phyloP scores from a whole-genome alignment of 140 eudicot species.

The Stevia rebaudiana region DNA sequence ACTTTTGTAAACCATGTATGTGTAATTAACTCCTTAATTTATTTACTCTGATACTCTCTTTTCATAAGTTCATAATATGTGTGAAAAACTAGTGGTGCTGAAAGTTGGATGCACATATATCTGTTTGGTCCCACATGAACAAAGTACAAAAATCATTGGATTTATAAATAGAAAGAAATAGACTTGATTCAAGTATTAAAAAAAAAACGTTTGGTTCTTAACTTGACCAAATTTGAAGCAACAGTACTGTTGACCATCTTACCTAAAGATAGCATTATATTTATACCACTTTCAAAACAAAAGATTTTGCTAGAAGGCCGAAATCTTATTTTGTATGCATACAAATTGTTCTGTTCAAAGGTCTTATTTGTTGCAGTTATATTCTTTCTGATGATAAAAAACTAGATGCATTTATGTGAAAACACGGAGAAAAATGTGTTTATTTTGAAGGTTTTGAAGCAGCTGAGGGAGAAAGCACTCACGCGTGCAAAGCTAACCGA shows the following conservation, averaged over 20 bases:
- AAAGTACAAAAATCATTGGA: background rate
- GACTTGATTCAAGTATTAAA: background rate
- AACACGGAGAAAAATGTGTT: background rate
- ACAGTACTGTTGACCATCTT: background rate
- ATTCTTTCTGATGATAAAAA: background rate
- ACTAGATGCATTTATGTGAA: background rate
- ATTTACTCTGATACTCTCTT: too few species aligned
- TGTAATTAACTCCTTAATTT: too few species aligned
- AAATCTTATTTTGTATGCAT: background rate
- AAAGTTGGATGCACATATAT: background rate
- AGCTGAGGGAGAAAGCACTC: conserved; percentile 71
- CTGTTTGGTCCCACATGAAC: background rate
- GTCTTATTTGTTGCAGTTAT: background rate
- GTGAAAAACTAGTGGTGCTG: background rate
- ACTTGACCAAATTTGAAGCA: background rate
- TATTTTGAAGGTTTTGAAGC: conserved; percentile 57
- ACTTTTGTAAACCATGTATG: too few species aligned
- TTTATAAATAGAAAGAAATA: background rate
- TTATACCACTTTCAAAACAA: too few species aligned
- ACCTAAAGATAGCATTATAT: background rate
- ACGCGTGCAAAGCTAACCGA: conserved; percentile 78
- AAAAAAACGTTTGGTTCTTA: background rate
- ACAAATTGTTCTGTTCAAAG: background rate
- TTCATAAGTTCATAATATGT: too few species aligned
- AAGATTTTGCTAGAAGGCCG: too few species aligned